Conservation (phyloP, 306 rosid genomes). For the Cyamopsis tetragonoloba region DNA sequence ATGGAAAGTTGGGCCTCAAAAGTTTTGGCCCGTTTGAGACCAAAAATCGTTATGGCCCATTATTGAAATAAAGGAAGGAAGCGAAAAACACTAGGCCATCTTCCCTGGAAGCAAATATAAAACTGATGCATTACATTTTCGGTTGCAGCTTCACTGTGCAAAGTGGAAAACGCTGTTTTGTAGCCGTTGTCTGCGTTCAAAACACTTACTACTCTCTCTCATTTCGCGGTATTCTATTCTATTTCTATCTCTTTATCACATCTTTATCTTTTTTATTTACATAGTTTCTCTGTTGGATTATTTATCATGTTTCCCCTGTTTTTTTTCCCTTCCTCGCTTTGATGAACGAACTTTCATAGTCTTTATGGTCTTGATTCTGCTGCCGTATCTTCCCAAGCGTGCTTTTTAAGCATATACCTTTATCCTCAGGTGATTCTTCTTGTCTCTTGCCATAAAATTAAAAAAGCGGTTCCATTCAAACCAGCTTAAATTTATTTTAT, state of each 20-base stretch:
- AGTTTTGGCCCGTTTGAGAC: too few species aligned
- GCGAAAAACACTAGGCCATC: not conserved
- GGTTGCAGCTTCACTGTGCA: not conserved
- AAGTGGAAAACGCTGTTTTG: not conserved
- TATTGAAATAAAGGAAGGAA: too few species aligned
- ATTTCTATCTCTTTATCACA: not conserved
- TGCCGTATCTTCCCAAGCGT: conserved; percentile 11
- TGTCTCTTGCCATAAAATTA: not conserved
- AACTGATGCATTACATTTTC: not conserved
- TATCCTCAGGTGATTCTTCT: conserved; percentile 2
- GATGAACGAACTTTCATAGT: not conserved
- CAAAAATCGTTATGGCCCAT: too few species aligned
- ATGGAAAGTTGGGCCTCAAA: too few species aligned
- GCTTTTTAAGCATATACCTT: conserved; percentile 16
- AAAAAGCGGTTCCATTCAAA: not conserved
- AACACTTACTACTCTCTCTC: not conserved
- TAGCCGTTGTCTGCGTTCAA: conserved; percentile 28
- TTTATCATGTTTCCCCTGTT: not conserved
- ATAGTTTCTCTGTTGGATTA: not conserved
- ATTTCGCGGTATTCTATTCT: conserved; percentile 11
- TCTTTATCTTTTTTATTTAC: not conserved
- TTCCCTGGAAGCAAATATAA: not conserved
- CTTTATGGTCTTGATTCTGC: not conserved
- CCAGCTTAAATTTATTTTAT: not conserved
- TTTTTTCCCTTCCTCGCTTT: not conserved